Evolutionary conservation across 305 asterid species (phyloP), one percentile per base, ranked within the genome.

Genomic region (Fraxinus nigra): DNA sequence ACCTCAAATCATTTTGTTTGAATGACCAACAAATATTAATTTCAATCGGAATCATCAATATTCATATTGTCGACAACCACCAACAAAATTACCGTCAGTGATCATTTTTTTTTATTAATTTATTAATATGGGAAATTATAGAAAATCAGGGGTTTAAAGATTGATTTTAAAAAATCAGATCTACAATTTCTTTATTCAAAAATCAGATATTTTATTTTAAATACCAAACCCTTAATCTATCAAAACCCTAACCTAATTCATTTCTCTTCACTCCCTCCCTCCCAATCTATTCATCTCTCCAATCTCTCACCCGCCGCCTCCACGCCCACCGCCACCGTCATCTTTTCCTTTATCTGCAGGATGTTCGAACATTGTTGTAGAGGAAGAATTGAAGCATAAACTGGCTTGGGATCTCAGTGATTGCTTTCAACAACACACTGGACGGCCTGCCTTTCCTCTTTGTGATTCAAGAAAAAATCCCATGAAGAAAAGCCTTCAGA

Each of bases 371-470:
- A 90, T 88, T 26, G 86, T 94, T 3, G 93, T 95, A 3, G 92
- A 92, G 51, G 94, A 95, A 10, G 98, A 93, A 37, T 56, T 85
- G 6, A 85, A 90, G 87, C 87, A 92, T 26, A 86, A 97, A 18
- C 87, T 95, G 34, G 93, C 98, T 43, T 94, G 97, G 97, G 89
- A 91, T 85, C 93, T 95, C 2, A 92, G 92, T 70, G 96, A 93
- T 43, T 95, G 99, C 87, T 95, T 95, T 77, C 92, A 90, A 40
- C 86, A 84, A 80, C 95, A 90, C 72, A 87, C 93, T 0, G 97
- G 98, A 1, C 91, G 94, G 4, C 83, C 90, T 0, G 65, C 92
- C 65, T 87, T 95, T 46, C 99, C 98, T n/a, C 34, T 46, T 5
- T 94, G 99, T 34, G 91, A 88, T 72, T 76, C 87, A 0, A 67